Evolutionary conservation across 2,329 filamentous ascomycete species (phyloP), one percentile per base, ranked within the genome.

Genomic region (Pestalotiopsis sp.): DNA sequence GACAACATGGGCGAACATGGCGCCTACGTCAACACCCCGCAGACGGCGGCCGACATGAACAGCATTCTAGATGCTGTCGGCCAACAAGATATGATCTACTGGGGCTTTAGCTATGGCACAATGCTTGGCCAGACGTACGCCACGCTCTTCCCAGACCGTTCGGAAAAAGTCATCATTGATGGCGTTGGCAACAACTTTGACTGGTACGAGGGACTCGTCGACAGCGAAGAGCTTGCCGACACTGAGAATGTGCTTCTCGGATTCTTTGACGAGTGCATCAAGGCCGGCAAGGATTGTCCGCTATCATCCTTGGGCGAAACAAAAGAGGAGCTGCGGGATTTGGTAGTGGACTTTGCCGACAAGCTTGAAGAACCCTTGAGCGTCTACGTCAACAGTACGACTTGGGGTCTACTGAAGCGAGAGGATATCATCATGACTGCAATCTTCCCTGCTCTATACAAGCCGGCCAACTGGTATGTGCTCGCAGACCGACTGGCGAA

Each of bases 21-120:
- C 20, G 68, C 69, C 10, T 74, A 73, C 56, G 74, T 75, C 22
- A 81, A 80, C 17, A 85, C 84, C 0, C 81, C 82, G 1, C 81
- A 79, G 26, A 81, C 83, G 2, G 83, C 82, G 1, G 81, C 83
- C 39, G 84, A 86, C 68, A 85, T 86, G 82, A 84, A 84, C 69
- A 80, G 75, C 13, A 84, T 85, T 35, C 74, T 85, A 1, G 81
- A 84, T 63, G 82, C 78, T 0, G 70, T 82, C 7, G 79, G 80
- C 1, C 79, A 82, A 68, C 75, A 80, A 52, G 84, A 86, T 68
- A 85, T 86, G 82, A 73, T 86, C 7, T 66, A 66, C 26, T 66
- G 65, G 65, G 65, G 65, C 6, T 73, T 75, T 63, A 75, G 71
- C 20, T 78, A 78, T 64, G 75, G 75, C 13, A 74, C 72, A 11